Percentiles rank a stretch among this genome's conserved stretches.
Evolutionary conservation across 768 basidiomycete genomes (phyloP).

Genomic region (Nidularia sp.): DNA sequence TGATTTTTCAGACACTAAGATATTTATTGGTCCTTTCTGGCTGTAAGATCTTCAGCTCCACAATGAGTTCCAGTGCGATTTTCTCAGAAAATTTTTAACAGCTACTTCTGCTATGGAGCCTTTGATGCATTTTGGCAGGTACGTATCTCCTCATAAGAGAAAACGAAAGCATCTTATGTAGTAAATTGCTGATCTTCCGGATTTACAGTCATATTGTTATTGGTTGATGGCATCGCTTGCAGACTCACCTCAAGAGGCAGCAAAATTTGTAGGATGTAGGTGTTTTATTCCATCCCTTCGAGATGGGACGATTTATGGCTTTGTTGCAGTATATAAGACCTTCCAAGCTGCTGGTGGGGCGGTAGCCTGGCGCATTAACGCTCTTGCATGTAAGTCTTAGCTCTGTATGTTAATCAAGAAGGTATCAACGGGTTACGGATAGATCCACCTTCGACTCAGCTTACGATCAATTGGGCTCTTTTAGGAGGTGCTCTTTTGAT

Average conservation of each 20-base stretch:
- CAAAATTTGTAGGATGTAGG: constrained; percentile 21
- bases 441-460: constrained; percentile 17
- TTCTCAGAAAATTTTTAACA: background rate
- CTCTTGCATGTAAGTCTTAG: constrained; percentile 15
- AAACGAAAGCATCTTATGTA: too few species aligned
- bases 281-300: background rate
- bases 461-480: constrained; percentile 21
- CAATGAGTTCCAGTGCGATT: background rate
- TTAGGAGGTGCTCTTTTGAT: constrained; percentile 16
- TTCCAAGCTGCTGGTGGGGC: constrained; percentile 23
- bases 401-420: background rate
- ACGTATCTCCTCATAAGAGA: background rate
- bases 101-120: constrained; percentile 24
- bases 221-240: constrained; percentile 24
- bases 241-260: constrained; percentile 17
- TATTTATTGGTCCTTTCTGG: constrained; percentile 22
- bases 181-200: background rate
- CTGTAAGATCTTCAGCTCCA: constrained; percentile 9
- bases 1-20: constrained; percentile 14
- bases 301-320: too few species aligned
- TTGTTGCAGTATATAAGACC: constrained; percentile 19
- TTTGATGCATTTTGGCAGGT: constrained; percentile 26
- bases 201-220: constrained; percentile 18
- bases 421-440: background rate
- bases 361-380: constrained; percentile 23